Conservation (phyloP, 2,329 filamentous ascomycete genomes). For the Fusarium pininemorale region DNA sequence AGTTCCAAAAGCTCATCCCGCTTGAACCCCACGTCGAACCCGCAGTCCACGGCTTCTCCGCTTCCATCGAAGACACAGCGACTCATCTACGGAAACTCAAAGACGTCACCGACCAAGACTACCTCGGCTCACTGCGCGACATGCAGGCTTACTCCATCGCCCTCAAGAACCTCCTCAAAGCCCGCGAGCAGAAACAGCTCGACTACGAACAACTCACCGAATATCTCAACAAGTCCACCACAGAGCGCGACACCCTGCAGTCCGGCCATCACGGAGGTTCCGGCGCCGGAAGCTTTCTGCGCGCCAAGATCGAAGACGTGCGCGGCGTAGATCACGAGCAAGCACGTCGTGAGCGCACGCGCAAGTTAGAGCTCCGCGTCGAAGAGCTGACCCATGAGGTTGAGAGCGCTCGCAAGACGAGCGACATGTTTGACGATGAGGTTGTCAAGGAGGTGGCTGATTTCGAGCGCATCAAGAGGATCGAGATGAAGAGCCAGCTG, state of each 20-base stretch:
- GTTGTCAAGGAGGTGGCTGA: conserved; percentile 92
- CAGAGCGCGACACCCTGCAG: conserved; percentile 82
- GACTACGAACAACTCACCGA: conserved; percentile 97
- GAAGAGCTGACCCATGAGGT: conserved; percentile 91
- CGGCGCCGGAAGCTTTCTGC: conserved; percentile 86
- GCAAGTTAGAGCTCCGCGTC: conserved; percentile 91
- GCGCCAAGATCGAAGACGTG: conserved; percentile 95
- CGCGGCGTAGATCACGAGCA: conserved; percentile 97
- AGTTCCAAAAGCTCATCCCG: conserved; percentile 92
- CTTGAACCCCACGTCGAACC: conserved; percentile 88
- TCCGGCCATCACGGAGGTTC: conserved; percentile 68
- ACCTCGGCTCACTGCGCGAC: conserved; percentile 89
- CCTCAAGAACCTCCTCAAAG: conserved; percentile 87
- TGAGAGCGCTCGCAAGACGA: conserved; percentile 84
- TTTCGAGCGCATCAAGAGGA: conserved; percentile 95
- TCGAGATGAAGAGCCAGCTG: conserved; percentile 89
- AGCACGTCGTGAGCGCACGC: conserved; percentile 82
- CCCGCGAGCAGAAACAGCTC: conserved; percentile 95
- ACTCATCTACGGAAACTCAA: conserved; percentile 81
- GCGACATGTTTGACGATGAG: conserved; percentile 94
- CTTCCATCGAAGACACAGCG: conserved; percentile 84
- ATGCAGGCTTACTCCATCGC: conserved; percentile 95
- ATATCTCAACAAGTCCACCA: conserved; percentile 89
- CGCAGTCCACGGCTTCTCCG: conserved; percentile 85
- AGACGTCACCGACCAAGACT: conserved; percentile 94